Conservation (phyloP, 2,329 filamentous ascomycete species). For the Emericellopsis cladophorae region DNA sequence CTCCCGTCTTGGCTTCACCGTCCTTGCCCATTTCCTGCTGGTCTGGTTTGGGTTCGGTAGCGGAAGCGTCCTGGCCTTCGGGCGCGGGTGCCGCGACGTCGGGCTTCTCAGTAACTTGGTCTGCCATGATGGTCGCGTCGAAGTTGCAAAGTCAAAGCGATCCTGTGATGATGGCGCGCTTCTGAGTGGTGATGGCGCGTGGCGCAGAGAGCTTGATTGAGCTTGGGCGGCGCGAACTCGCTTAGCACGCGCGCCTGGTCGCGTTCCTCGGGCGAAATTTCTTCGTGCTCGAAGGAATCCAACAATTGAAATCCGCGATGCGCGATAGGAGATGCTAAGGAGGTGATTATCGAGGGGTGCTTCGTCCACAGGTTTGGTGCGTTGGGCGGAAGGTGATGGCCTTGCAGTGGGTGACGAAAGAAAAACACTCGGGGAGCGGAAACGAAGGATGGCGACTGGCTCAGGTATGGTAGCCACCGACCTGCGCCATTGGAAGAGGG, state of each 20-base stretch:
- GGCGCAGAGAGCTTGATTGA: neutral
- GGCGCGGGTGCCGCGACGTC: constrained; percentile 18
- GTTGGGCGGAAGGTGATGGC: constrained; percentile 12
- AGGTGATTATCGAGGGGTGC: constrained; percentile 14
- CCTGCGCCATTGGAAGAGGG: constrained; percentile 3
- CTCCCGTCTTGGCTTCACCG: constrained; percentile 15
- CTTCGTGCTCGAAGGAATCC: too few species aligned
- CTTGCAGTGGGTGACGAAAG: constrained; percentile 17
- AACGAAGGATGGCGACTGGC: constrained; percentile 14
- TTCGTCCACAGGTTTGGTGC: constrained; percentile 14
- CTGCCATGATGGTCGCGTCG: constrained; percentile 20
- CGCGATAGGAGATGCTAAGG: constrained; percentile 11
- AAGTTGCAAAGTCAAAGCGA: too few species aligned
- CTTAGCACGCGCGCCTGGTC: neutral
- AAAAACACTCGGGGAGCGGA: constrained; percentile 14
- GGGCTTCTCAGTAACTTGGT: constrained; percentile 21
- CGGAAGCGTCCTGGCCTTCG: constrained; percentile 14
- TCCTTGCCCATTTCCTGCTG: constrained; percentile 9
- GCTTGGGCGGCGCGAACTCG: neutral
- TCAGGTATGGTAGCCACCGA: constrained; percentile 9
- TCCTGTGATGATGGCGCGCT: too few species aligned
- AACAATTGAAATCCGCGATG: constrained; percentile 4
- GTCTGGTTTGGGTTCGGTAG: constrained; percentile 7
- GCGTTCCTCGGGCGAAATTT: neutral
- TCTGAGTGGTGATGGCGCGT: too few species aligned